phyloP scores from a whole-genome alignment of 768 basidiomycete genomes.

The Panaeolus papilionaceus region DNA sequence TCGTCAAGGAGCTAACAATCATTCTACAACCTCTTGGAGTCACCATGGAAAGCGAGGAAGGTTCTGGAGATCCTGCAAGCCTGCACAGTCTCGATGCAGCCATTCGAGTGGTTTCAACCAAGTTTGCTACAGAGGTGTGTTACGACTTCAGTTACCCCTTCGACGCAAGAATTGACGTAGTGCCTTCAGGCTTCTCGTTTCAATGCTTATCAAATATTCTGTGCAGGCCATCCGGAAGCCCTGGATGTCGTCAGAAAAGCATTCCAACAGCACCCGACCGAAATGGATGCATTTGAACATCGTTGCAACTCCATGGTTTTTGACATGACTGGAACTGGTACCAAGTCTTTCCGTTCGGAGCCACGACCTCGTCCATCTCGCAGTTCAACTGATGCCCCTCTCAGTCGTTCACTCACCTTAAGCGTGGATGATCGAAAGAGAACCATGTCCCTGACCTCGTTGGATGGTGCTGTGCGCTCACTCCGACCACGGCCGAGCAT shows the following conservation, averaged over 20 bases:
- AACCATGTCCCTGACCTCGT: conserved; percentile 56
- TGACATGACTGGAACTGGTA: conserved; percentile 38
- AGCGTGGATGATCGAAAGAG: conserved; percentile 41
- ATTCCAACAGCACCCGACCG: conserved; percentile 63
- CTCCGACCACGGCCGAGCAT: conserved; percentile 43
- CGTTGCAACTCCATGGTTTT: conserved; percentile 66
- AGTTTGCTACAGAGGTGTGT: conserved; percentile 63
- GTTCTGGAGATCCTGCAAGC: conserved; percentile 25
- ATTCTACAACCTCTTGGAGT: conserved; percentile 61
- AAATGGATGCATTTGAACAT: conserved; percentile 88
- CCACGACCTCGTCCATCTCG: conserved; percentile 29
- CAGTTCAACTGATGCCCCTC: conserved; percentile 25
- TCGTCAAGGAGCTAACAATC: conserved; percentile 59
- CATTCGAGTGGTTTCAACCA: conserved; percentile 56
- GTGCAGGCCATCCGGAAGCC: conserved; percentile 86
- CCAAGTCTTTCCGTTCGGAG: conserved; percentile 28
- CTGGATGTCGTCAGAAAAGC: conserved; percentile 73
- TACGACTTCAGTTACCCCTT: not conserved
- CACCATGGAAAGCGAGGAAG: conserved; percentile 36
- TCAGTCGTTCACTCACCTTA: conserved; percentile 23
- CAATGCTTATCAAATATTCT: conserved; percentile 83
- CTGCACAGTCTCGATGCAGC: conserved; percentile 47
- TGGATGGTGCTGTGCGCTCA: conserved; percentile 50
- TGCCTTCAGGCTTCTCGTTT: conserved; percentile 70
- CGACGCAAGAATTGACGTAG: conserved; percentile 9